Evolutionary conservation across 495 filamentous ascomycete genomes (phyloP).

Genomic region (Neurospora tetraspora): DNA sequence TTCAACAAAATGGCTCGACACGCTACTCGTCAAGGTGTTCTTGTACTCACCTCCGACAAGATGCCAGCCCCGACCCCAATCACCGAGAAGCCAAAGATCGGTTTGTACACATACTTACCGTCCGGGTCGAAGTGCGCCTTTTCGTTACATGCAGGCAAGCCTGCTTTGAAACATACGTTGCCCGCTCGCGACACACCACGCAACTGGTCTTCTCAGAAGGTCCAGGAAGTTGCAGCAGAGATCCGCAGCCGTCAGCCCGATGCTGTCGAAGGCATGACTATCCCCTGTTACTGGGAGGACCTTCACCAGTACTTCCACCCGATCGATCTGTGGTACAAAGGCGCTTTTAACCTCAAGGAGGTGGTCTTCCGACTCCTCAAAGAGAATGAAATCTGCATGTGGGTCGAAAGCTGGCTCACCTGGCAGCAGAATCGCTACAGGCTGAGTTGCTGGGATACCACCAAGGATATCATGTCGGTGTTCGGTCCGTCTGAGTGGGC

Average conservation of each 20-base stretch:
- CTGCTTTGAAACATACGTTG: slow-evolving; percentile 14
- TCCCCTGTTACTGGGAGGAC: slow-evolving; percentile 16
- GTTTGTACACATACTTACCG: slow-evolving; percentile 23
- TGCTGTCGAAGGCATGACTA: slow-evolving; percentile 19
- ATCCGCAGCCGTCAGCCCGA: slow-evolving; percentile 24
- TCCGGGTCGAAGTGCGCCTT: slow-evolving; percentile 18
- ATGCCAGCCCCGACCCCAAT: slow-evolving; percentile 1
- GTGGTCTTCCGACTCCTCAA: slow-evolving; percentile 22
- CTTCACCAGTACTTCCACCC: slow-evolving; percentile 45
- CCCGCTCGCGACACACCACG: slow-evolving; percentile 11
- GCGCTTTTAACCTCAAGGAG: slow-evolving; percentile 34
- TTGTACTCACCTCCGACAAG: not conserved
- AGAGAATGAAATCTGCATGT: slow-evolving; percentile 22
- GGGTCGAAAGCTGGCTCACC: slow-evolving; percentile 14
- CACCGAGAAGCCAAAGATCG: not conserved
- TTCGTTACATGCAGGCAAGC: slow-evolving; percentile 20
- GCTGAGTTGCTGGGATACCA: slow-evolving; percentile 15
- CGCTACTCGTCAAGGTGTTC: not conserved
- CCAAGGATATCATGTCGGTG: slow-evolving; percentile 14
- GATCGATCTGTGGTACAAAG: slow-evolving; percentile 36
- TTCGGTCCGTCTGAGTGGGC: slow-evolving; percentile 5
- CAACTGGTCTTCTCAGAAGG: slow-evolving; percentile 10
- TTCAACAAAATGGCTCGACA: slow-evolving; percentile 2
- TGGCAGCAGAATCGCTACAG: slow-evolving; percentile 5
- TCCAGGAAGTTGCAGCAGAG: slow-evolving; percentile 17